These are phyloP conservation scores for Boletus coccyginus DNA, from an alignment of 768 basidiomycete genomes.

Conservation along the genomic window DNA sequence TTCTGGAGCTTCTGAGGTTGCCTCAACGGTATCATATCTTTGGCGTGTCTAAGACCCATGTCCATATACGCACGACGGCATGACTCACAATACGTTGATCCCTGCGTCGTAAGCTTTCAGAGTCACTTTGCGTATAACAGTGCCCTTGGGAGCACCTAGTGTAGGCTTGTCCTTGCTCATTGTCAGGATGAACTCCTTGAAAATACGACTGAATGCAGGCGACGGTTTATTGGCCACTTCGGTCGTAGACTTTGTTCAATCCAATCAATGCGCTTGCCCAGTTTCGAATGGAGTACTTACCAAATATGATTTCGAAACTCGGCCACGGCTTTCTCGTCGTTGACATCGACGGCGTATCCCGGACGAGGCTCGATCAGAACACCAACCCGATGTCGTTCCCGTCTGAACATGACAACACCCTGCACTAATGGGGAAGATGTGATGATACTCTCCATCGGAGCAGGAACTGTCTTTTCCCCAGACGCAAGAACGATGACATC, in stretches of 20 bases:
- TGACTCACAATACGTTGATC: slow-evolving; percentile 44
- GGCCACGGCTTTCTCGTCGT: slow-evolving; percentile 22
- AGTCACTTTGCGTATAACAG: slow-evolving; percentile 39
- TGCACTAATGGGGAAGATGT: slow-evolving; percentile 18
- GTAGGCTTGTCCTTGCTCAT: slow-evolving; percentile 41
- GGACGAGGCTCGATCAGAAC: slow-evolving; percentile 31
- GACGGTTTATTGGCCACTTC: slow-evolving; percentile 44
- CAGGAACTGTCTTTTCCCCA: slow-evolving; percentile 25
- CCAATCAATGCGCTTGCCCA: background rate
- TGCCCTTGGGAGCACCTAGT: slow-evolving; percentile 44
- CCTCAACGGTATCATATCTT: slow-evolving; percentile 36
- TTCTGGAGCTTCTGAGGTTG: slow-evolving; percentile 16
- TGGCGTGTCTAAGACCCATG: background rate
- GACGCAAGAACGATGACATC: slow-evolving; percentile 32
- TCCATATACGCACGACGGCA: background rate
- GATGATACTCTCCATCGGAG: slow-evolving; percentile 28
- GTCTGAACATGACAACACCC: slow-evolving; percentile 35
- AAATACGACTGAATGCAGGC: slow-evolving; percentile 43
- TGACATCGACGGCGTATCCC: slow-evolving; percentile 16
- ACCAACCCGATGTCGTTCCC: slow-evolving; percentile 31
- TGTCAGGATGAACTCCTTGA: slow-evolving; percentile 55
- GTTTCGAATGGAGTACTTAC: slow-evolving; percentile 8
- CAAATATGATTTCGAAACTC: slow-evolving; percentile 32
- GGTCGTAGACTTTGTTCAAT: slow-evolving; percentile 32
- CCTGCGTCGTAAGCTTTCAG: slow-evolving; percentile 41